phyloP scores from a whole-genome alignment of 805 yeast species.

The Barnettozyma wickerhamii region DNA sequence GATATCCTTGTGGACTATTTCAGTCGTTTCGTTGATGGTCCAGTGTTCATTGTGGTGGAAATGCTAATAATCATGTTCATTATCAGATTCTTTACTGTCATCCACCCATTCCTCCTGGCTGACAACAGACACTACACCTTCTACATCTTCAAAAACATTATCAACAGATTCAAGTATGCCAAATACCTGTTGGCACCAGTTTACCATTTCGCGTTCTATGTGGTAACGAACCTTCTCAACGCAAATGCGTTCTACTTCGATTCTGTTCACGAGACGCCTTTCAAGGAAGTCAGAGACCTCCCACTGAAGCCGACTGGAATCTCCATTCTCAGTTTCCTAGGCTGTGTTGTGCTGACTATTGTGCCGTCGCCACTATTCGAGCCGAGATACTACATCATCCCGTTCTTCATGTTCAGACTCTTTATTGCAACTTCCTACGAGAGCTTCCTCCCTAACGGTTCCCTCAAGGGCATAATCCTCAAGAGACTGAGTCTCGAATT shows the following conservation, averaged over 20 bases:
- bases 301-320: conserved; percentile 41
- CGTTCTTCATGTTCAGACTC: conserved; percentile 71
- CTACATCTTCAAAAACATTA: conserved; percentile 69
- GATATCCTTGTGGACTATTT: conserved; percentile 37
- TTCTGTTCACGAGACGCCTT: conserved; percentile 32
- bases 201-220: conserved; percentile 56
- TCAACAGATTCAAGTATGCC: conserved; percentile 44
- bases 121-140: conserved; percentile 94
- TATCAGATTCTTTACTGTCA: conserved; percentile 59
- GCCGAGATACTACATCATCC: conserved; percentile 87
- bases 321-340: conserved; percentile 46
- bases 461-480: conserved; percentile 19
- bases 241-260: conserved; percentile 32
- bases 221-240: conserved; percentile 32
- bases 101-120: conserved; percentile 88
- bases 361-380: conserved; percentile 92
- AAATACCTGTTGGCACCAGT: conserved; percentile 54
- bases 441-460: conserved; percentile 21
- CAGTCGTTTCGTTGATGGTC: conserved; percentile 25
- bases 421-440: conserved; percentile 39
- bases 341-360: conserved; percentile 55
- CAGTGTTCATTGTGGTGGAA: conserved; percentile 28
- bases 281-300: conserved; percentile 30
- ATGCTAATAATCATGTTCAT: conserved; percentile 37
- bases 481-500: conserved; percentile 49